phyloP scores from a whole-genome alignment of 1,284 basidiomycete genomes.

The Marasmius sp. region DNA sequence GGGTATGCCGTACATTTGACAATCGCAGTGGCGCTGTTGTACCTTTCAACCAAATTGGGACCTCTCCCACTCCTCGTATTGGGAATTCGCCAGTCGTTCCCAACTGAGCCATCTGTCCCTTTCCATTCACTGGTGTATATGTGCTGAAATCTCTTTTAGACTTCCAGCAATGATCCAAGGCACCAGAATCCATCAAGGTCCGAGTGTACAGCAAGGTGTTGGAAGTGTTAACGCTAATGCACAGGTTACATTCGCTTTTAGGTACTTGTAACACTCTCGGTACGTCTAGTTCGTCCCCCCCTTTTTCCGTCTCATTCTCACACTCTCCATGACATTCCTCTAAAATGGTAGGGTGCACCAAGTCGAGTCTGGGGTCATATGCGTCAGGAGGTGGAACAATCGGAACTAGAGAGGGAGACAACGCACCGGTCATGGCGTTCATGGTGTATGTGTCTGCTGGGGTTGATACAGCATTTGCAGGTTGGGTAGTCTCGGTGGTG shows the following conservation, averaged over 20 bases:
- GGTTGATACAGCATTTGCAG: neutral
- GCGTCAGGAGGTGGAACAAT: neutral
- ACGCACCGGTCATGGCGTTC: neutral
- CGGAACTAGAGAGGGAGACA: neutral
- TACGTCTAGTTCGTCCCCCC: too few relatives aligned
- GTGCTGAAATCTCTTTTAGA: neutral
- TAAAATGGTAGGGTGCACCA: neutral
- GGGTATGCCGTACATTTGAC: neutral
- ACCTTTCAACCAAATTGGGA: neutral
- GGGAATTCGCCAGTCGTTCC: neutral
- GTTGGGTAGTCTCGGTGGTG: neutral
- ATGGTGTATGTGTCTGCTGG: neutral
- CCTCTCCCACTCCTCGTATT: neutral
- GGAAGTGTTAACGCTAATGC: neutral
- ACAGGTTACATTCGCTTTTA: neutral
- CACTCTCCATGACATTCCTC: neutral
- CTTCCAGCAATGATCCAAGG: neutral
- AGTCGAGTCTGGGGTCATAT: neutral
- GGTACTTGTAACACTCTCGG: neutral
- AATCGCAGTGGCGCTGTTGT: neutral
- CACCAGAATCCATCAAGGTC: neutral
- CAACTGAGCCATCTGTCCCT: neutral
- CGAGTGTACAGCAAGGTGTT: neutral
- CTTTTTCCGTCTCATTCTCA: neutral
- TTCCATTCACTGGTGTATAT: neutral